Evolutionary conservation across 164 flowering plant species (phyloP), one percentile per base, ranked within the genome.

Genomic region (Sextonia rubra): DNA sequence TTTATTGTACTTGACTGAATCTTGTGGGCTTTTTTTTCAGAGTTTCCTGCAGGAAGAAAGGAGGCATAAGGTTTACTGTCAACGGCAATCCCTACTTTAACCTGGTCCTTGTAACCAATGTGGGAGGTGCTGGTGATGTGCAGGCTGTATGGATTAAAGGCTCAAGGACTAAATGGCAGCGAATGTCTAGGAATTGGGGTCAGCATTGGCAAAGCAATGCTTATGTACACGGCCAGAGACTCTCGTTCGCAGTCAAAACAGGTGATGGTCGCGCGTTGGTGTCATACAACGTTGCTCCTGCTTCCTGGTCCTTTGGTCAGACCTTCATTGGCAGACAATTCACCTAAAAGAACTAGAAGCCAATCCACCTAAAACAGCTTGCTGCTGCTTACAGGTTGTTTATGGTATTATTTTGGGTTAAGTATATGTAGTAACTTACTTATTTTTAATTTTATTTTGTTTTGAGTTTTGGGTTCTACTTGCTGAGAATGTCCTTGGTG

Each of bases 131-230:
- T 3, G 95, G 95, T 4, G 93, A 90, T 73, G 87, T 86, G 2
- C 84, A 74, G 26, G 61, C 88, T 2, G 87, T 90, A 1, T 76
- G 82, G 69, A 85, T 90, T 62, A 89, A 89, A 74, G 91, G 92
- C 7, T 87, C 91, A n/a, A 83, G 85, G 66, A 79, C 89, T 20
- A 70, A 77, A 0, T 90, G 92, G 95, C 89, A 85, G 69, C 67
- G 80, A 4, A 89, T 90, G 93, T 87, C 90, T 23, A 80, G 90
- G 55, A 90, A 88, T 47, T 90, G 94, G 94, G 94, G 91, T 23
- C 91, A 88, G 72, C 88, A 90, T 64, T 90, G 94, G 94, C 91
- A 90, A 72, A 87, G 88, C 82, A 84, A 85, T 67, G 30, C 80
- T 3, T 81, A 85, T 76, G 85, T 90, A n/a, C 82, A 90, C 69